Base-by-base conservation (phyloP, 805 yeast genomes). In the Wickerhamiella bombiphila region DNA sequence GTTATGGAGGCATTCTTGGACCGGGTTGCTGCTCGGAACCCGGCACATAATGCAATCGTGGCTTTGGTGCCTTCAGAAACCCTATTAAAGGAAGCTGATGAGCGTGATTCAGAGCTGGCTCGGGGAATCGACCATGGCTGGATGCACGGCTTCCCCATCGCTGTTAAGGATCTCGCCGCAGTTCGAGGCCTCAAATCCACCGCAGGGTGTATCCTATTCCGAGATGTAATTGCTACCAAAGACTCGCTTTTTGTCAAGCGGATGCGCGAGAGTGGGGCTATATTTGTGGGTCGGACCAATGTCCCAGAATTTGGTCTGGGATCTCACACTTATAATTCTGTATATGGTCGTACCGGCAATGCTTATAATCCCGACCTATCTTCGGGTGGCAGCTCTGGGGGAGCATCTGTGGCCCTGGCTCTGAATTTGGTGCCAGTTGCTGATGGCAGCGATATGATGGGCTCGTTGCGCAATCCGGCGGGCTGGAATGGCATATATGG, bases 311-410 rank as follows among this genome's bases (percentile, higher is more conserved):
- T 30, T 17, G 33, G 22, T 8, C 33, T 30, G 15, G 33, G 33
- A 17, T 30, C 33, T 7, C 33, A 30, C 33, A 30, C 33, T 13
- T 30, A 30, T 32, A 64, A 64, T 42, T 56, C 60, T 43, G 51
- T 68, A 20, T 66, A 53, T 42, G 76, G 76, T 1, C 55, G 56
- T 34, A 68, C 74, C 3, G 42, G 51, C 20, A 70, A 68, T 51
- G 67, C 75, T 1, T 48, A 57, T 43, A 68, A 66, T 48, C 49
- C 68, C 16, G 51, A 51, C 8, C 47, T 67, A 37, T 60, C 67
- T 11, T 52, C 70, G 17, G 76, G 76, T 32, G 76, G 76, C 2
- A 65, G 72, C 5, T 64, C 72, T 7, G 74, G 74, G 5, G 76
- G 77, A 33, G 76, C 70, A 37, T 72, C 68, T n/a, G 70, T 72